Conservation (phyloP, 495 filamentous ascomycete genomes). For the Hypoxylon lienhwacheense region DNA sequence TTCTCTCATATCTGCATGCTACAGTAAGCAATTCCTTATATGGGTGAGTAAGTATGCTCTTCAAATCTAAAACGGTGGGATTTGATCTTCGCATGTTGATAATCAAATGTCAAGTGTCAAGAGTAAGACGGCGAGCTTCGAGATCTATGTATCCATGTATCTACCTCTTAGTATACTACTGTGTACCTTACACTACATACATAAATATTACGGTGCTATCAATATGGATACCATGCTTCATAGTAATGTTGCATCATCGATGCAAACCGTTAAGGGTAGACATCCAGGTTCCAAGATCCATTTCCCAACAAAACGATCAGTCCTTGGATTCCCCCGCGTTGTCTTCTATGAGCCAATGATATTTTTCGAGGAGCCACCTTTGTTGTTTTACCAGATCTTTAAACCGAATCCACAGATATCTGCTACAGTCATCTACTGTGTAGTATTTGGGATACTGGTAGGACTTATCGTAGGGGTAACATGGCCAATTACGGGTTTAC, state of each 20-base stretch:
- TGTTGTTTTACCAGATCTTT: neutral
- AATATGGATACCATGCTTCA: too few relatives aligned
- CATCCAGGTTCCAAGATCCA: constrained; percentile 19
- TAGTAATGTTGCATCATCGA: neutral
- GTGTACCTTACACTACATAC: too few relatives aligned
- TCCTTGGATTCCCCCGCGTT: constrained; percentile 16
- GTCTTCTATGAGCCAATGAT: neutral
- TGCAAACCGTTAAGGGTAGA: constrained; percentile 13
- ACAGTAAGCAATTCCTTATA: constrained; percentile 24
- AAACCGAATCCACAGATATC: neutral
- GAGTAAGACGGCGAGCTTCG: neutral
- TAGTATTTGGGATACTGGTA: too few relatives aligned
- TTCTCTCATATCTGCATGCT: neutral
- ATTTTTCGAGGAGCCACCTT: neutral
- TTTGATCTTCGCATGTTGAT: neutral
- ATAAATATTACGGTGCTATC: too few relatives aligned
- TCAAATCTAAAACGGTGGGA: constrained; percentile 16
- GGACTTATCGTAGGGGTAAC: too few relatives aligned
- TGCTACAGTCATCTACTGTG: too few relatives aligned
- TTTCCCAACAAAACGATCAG: constrained; percentile 32
- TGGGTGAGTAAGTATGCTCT: too few relatives aligned
- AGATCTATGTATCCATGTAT: neutral
- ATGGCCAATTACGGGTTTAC: too few relatives aligned
- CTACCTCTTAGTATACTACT: neutral
- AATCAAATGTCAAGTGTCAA: neutral